Base-by-base conservation (phyloP, 495 filamentous ascomycete genomes). In the Cudoniella acicularis region DNA sequence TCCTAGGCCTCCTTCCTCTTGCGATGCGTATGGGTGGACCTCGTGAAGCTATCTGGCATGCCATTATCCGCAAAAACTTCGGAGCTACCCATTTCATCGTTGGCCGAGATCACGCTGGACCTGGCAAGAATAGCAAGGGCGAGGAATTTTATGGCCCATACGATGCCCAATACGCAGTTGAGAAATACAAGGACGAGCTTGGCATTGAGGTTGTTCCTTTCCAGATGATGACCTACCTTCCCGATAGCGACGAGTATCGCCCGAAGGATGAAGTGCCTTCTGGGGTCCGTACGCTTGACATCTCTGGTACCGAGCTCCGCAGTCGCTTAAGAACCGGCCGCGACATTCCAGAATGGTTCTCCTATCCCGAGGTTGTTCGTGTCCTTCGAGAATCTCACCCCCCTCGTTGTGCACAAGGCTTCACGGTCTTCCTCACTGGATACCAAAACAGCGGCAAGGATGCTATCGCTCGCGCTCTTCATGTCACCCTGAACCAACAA, bases 11-110 rank as follows among this genome's bases (percentile, higher is more conserved):
- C 40, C 83, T 98, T 2, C 92, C 92, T 46, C 80, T 98, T 52
- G 94, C 94, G 61, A 98, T 98, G 94, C 89, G 94, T 69, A 98
- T 98, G 94, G 94, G 92, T 66, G 94, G 94, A 65, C 94, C 94
- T 51, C 89, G 94, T 64, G 94, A 98, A 80, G 94, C 94, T 63
- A 92, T 98, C 77, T 98, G 94, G 94, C 94, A 98, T 80, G 94
- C 94, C 63, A 98, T 98, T 69, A 98, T 98, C 82, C 91, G 94
- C 67, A 98, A 98, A 84, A 98, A 98, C 76, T 91, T 96, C 77
- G 94, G 94, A 63, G 91, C 93, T 40, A 98, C 95, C 13, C 94
- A 98, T 82, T 98, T 98, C 83, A 98, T 98, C 68, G 92, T 98
- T 56, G 94, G 94, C 24, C 90, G 94, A 75, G 94, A 98, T 72